These are phyloP conservation scores for Hymenoscyphus fraxineus DNA, from an alignment of 2,329 filamentous ascomycete species.

Conservation along the genomic window DNA sequence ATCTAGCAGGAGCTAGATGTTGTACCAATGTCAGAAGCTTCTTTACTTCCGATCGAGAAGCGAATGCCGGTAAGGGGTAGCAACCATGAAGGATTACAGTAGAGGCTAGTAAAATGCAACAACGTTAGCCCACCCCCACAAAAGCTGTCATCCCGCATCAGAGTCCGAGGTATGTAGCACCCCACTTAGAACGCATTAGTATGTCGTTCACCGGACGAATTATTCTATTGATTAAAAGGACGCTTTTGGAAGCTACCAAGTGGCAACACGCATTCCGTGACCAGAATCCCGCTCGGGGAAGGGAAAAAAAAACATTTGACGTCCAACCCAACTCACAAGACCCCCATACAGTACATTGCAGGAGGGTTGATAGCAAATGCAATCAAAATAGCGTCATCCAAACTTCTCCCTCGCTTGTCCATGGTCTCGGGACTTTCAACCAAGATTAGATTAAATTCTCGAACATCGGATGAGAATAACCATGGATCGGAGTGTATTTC, in stretches of 20 bases:
- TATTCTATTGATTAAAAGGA: neutral
- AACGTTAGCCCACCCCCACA: neutral
- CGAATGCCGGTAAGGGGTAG: neutral
- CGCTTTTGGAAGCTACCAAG: neutral
- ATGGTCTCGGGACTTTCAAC: neutral
- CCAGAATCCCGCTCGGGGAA: neutral
- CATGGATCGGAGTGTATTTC: neutral
- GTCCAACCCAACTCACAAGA: neutral
- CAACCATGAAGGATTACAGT: neutral
- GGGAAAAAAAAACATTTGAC: neutral
- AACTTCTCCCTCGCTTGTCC: neutral
- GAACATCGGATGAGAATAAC: neutral
- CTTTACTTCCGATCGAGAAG: neutral
- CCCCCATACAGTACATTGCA: neutral
- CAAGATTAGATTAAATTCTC: neutral
- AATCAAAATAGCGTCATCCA: neutral
- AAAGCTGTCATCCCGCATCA: neutral
- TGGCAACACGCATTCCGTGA: neutral
- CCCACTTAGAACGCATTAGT: neutral
- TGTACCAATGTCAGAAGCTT: neutral
- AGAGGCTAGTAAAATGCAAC: neutral
- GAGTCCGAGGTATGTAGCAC: neutral
- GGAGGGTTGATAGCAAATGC: neutral
- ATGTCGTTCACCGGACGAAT: neutral
- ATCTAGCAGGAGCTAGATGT: neutral